Evolutionary conservation across 2,329 filamentous ascomycete genomes (phyloP), one percentile per base, ranked within the genome.

Genomic region (Xylariaceae sp.): DNA sequence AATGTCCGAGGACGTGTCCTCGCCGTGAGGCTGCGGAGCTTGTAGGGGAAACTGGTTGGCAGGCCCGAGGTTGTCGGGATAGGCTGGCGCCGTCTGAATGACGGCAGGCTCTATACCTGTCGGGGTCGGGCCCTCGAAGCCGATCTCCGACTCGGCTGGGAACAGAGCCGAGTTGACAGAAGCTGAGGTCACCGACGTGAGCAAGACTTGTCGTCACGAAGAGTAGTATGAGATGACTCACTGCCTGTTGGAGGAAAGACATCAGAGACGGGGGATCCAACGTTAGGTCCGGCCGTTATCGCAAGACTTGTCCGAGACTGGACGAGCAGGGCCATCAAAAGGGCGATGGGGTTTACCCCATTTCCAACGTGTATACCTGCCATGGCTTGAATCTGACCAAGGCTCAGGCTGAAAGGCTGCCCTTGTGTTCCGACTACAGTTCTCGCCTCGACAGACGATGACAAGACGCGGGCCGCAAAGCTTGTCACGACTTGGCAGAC

Each of bases 41-140:
- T 58, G 45, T n/a, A 62, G 52, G 6, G 60, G 60, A 42, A 63
- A 63, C 19, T 59, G 47, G 37, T 53, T 52, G n/a, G 54, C 44
- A 7, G 52, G 47, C 9, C 54, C 56, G 3, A 46, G 32, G 39
- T 60, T 60, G 41, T 52, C 48, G 4, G 60, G 59, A 19, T 61
- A 62, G 2, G 43, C 33, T 9, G 54, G 45, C 4, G 59, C 59
- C 1, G 56, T 60, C 36, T 59, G 44, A 16, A 51, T 54, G 13
- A 56, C 57, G 1, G 55, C 56, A 3, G 60, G 55, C 36, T 63
- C 53, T 2, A 38, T 41, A 2, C 60, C 60, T 4, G 60, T 62
- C 8, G 47, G 43, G 0, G 56, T 63, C 9, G 54, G 47, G 4
- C 54, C 54, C 11, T 50, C 45, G 32, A 55, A 62, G 9, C 60